Base-by-base conservation (phyloP, 2,329 filamentous ascomycete genomes). In the Sordariomycetes sp. region DNA sequence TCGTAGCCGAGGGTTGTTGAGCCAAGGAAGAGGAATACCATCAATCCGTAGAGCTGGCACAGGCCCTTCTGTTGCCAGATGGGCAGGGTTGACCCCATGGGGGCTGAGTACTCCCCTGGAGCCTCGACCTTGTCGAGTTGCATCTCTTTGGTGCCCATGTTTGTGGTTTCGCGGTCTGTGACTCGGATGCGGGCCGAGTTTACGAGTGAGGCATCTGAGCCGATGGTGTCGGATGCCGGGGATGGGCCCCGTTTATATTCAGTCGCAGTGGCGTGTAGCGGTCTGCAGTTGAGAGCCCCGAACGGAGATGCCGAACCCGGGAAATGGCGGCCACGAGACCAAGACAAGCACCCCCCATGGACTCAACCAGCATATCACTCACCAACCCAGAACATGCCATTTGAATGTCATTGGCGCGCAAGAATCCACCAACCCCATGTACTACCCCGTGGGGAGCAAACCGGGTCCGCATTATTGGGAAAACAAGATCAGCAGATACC, bases 1-100 rank as follows among this genome's bases (percentile, higher is more conserved):
- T 78, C 76, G 62, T 76, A 79, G 58, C 76, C 76, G 64, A 77
- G 77, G 70, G 77, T 77, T 50, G 72, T 75, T 13, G 73, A 74
- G 60, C 74, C 75, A 63, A 76, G 72, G 64, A 76, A 77, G 39
- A 73, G 74, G 52, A 76, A 61, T 58, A 76, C 63, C 59, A 53
- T 53, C 52, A 53, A 34, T 3, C 52, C 20, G 28, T 53, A 53
- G 6, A 53, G 28, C 22, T 69, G 56, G 74, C 72, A 58, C 72
- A 75, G 13, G 72, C 72, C 60, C 65, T 63, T 7, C 64, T 68
- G 24, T 68, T 68, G 1, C 66, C 66, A 7, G 66, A 65, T 35
- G 69, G 62, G 60, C 69, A 68, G 28, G 69, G 53, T 24, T n/a
- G 53, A 55, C 13, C 53, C 34, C 24, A 10, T 28, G 35, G 53